A percentile compares a stretch with the other conserved stretches of the same genome.
Conservation (phyloP, 1,284 basidiomycete genomes). For the Schizopora paradoxa region DNA sequence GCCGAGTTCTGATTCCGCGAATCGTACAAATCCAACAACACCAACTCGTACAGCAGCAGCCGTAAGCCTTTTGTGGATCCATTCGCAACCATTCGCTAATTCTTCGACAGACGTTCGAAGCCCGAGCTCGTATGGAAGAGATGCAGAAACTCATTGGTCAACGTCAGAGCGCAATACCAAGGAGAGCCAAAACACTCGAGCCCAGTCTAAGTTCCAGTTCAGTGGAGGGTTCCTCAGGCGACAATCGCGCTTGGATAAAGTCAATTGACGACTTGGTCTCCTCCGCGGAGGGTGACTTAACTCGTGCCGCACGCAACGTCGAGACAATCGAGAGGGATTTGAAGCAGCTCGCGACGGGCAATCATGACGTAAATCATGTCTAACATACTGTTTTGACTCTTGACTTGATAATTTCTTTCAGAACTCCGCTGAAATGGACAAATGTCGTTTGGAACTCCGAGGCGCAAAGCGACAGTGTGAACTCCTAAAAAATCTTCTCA, state of each 20-base stretch:
- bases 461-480: conserved; percentile 70
- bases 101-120: conserved; percentile 54
- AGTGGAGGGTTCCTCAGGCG: conserved; percentile 22
- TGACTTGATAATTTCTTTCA: conserved; percentile 25
- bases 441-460: conserved; percentile 57
- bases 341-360: conserved; percentile 40
- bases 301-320: conserved; percentile 45
- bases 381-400: conserved; percentile 1
- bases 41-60: conserved; percentile 20
- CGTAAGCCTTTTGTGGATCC: conserved; percentile 34
- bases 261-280: conserved; percentile 47
- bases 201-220: background rate
- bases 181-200: conserved; percentile 5
- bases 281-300: conserved; percentile 54
- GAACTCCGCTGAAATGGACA: conserved; percentile 55
- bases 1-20: too few species aligned
- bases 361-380: conserved; percentile 48
- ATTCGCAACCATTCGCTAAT: background rate
- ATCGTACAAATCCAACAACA: conserved; percentile 27
- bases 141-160: conserved; percentile 66
- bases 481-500: conserved; percentile 67
- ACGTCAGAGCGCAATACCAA: conserved; percentile 33
- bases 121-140: conserved; percentile 70
- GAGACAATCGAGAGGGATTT: conserved; percentile 48
- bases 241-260: conserved; percentile 22